Evolutionary conservation across 148 eudicot genomes (phyloP), one percentile per base, ranked within the genome.

Genomic region (Polygonum maritimum): DNA sequence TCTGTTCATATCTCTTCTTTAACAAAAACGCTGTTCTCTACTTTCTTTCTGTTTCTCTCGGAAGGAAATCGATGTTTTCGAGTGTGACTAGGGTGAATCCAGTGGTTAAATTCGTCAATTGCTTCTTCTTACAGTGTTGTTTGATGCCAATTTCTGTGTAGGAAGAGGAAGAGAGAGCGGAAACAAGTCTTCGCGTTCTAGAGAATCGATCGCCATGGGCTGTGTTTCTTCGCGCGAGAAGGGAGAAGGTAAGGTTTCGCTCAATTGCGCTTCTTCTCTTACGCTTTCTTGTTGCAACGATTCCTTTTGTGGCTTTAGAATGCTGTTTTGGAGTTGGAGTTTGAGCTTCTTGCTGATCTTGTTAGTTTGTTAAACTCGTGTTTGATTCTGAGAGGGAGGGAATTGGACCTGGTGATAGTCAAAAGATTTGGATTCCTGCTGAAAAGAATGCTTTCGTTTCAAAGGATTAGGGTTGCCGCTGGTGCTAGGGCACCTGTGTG

Each of bases 221-320:
- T 83, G 85, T 38, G 21, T 71, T 52, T 77, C 80, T 19, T 83
- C 82, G 60, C 78, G 60, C 11, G 83, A 48, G 39, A 75, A 80
- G 54, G 83, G 80, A 48, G 78, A 77, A 54, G 83, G 85, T 83
- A 22, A 70, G 83, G 55, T 71, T 71, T 72, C n/a, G 11, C 38
- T 13, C 48, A 39, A 57, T 39, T 38, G 9, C 38, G 48, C 54
- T 40, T 60, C 41, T 60, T n/a, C 71, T 76, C 38, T 76, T 39
- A 10, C 15, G 69, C 2, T 60, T 63, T 65, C 51, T 63, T 26
- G 21, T 62, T 62, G 14, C n/a, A 19, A 54, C 11, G 69, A 62
- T 26, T 31, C 31, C 4, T 62, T 62, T 62, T 62, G 36, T 31
- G 38, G 38, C 38, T 31, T 62, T 62, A 26, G 38, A 35, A 0